Evolutionary conservation across 2,329 filamentous ascomycete genomes (phyloP).

Genomic region (Trichoderma semiorbis): DNA sequence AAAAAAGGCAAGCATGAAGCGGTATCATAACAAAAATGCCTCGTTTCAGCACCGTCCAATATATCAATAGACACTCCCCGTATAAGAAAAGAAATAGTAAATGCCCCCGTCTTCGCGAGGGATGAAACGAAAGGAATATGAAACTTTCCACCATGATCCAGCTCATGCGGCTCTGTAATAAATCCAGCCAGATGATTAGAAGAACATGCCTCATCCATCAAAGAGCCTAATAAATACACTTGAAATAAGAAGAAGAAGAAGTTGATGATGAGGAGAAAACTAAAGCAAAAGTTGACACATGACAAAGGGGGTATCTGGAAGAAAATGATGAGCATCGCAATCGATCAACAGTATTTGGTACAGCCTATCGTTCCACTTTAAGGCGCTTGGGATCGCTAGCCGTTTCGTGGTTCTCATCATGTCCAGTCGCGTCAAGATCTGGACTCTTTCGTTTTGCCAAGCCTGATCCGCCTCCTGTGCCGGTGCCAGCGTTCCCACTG

Average conservation of each 20-base stretch:
- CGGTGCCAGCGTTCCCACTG: constrained; percentile 20
- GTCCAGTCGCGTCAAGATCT: constrained; percentile 42
- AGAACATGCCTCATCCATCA: not conserved
- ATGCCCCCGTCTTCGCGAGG: not conserved
- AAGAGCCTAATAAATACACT: not conserved
- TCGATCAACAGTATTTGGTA: not conserved
- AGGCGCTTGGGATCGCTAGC: constrained; percentile 51
- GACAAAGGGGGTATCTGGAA: constrained; percentile 18
- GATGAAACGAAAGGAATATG: not conserved
- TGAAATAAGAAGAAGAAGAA: not conserved
- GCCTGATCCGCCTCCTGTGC: constrained; percentile 19
- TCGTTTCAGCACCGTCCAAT: not conserved
- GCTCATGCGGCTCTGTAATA: not conserved
- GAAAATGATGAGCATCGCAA: constrained; percentile 14
- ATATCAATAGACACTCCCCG: not conserved
- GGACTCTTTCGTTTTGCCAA: constrained; percentile 55
- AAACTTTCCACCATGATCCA: not conserved
- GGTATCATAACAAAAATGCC: not conserved
- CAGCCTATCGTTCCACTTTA: constrained; percentile 44
- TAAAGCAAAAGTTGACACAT: constrained; percentile 15
- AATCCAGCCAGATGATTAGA: not conserved
- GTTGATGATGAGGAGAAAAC: not conserved
- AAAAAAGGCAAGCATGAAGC: not conserved
- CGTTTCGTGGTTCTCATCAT: constrained; percentile 40
- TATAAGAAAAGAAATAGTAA: not conserved